Evolutionary conservation across 257 asterid species (phyloP), one percentile per base, ranked within the genome.

Genomic region (Handroanthus guayacan): DNA sequence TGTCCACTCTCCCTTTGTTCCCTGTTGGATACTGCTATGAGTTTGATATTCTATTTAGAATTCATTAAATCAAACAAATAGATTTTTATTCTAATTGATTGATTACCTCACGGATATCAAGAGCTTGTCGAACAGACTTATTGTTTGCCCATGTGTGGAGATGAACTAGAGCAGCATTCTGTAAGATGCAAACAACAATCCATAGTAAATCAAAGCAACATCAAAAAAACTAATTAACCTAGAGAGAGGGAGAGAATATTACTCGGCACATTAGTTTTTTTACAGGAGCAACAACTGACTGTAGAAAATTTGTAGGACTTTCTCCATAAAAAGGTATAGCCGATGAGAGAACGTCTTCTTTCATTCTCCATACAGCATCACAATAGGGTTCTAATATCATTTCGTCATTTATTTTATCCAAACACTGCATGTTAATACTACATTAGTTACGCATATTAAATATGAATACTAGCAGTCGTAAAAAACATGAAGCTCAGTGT

Each of bases 251-350:
- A 44, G 7, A 56, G 20, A 61, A 6, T 11, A 69, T 71, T 78
- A 78, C 82, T 12, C 67, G 82, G 41, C 77, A 78, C 82, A 67
- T 52, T 8, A 36, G 2, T 62, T 17, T 34, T 18, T n/a, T 25
- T 14, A 13, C 20, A 39, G 34, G 1, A 16, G 45, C 45, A 41
- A 9, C 61, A 63, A 4, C 6, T 0, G n/a, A 6, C 14, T 12
- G 50, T 4, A 62, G 7, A 36, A 65, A 38, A 43, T 34, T 13
- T 39, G 1, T 52, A 1, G 45, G 16, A 36, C 8, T 4, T 10
- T 64, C 68, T 39, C 48, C 57, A 16, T 9, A 3, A 6, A 14
- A 76, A 9, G 56, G 16, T 16, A 45, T 10, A 9, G 44, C 5
- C 65, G 14, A 62, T 4, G 62, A 56, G 5, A 57, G 25, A 25